A percentile compares a stretch with the other conserved stretches of the same genome.
phyloP scores from a whole-genome alignment of 495 filamentous ascomycete genomes.

The Melanomma pulvis-pyrius region DNA sequence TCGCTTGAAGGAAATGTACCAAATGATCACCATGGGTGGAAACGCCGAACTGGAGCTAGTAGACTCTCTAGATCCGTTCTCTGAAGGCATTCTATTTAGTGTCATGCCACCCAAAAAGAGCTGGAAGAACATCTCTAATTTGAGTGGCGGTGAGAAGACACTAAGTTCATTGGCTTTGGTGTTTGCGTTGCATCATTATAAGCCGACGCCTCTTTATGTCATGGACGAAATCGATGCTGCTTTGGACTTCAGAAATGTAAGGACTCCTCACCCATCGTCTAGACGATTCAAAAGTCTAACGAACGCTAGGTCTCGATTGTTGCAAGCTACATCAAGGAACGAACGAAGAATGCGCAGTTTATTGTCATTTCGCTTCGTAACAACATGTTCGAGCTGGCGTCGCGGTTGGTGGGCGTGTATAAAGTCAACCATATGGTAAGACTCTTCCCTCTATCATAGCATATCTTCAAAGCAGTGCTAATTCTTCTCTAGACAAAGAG shows the following conservation, averaged over 20 bases:
- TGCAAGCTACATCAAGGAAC: constrained; percentile 96
- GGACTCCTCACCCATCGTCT: constrained; percentile 42
- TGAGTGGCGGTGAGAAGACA: constrained; percentile 96
- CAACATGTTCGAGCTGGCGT: constrained; percentile 99
- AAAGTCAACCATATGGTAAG: constrained; percentile 97
- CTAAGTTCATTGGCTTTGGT: constrained; percentile 90
- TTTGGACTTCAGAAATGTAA: constrained; percentile 94
- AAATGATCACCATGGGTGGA: constrained; percentile 99
- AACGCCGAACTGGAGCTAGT: constrained; percentile 97
- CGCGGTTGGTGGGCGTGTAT: constrained; percentile 91
- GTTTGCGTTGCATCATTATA: constrained; percentile 97
- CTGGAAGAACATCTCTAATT: constrained; percentile 98
- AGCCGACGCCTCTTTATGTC: constrained; percentile 95
- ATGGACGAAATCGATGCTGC: constrained; percentile 99
- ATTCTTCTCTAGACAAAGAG: constrained; percentile 68
- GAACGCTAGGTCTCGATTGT: constrained; percentile 87
- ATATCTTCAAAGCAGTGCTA: constrained; percentile 7
- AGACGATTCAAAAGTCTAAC: constrained; percentile 21
- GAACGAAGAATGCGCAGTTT: constrained; percentile 98
- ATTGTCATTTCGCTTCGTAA: constrained; percentile 97
- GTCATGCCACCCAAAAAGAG: constrained; percentile 99
- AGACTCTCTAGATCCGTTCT: constrained; percentile 93
- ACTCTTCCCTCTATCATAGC: neutral
- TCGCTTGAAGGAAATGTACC: constrained; percentile 98
- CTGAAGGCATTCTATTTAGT: constrained; percentile 92